Evolutionary conservation across 2,329 filamentous ascomycete species (phyloP).

Genomic region (Colletotrichum caudatum): DNA sequence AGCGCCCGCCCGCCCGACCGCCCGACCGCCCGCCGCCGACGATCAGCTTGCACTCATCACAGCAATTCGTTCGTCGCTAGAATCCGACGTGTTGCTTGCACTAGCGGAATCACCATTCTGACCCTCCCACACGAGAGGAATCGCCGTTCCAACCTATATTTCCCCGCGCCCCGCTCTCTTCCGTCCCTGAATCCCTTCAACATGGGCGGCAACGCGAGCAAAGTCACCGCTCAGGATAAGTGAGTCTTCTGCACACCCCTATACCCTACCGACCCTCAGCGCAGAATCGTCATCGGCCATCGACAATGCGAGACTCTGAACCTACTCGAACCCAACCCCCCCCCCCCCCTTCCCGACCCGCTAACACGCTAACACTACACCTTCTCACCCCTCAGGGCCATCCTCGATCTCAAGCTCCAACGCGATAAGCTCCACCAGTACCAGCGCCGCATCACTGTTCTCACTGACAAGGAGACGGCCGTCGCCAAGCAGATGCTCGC

Average conservation of each 20-base stretch:
- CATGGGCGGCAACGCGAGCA: slow-evolving; percentile 69
- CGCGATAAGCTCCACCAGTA: slow-evolving; percentile 98
- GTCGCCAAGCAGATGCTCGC: slow-evolving; percentile 87
- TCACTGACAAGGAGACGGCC: slow-evolving; percentile 88
- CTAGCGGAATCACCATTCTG: neutral
- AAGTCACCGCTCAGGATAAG: slow-evolving; percentile 84
- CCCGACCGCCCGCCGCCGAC: slow-evolving; percentile 28
- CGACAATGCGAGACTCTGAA: slow-evolving; percentile 36
- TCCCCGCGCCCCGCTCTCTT: neutral
- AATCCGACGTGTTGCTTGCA: neutral
- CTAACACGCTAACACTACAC: slow-evolving; percentile 5
- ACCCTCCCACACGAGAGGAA: neutral
- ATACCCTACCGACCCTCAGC: neutral
- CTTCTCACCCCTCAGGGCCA: slow-evolving; percentile 73
- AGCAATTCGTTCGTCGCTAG: neutral
- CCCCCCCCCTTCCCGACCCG: neutral
- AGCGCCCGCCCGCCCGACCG: slow-evolving; percentile 14
- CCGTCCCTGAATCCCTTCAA: slow-evolving; percentile 17
- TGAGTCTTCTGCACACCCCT: slow-evolving; percentile 56
- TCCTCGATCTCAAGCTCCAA: slow-evolving; percentile 97
- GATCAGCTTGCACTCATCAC: neutral
- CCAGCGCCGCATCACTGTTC: slow-evolving; percentile 86
- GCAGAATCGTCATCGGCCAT: neutral
- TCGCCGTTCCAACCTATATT: neutral
- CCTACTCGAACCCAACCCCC: slow-evolving; percentile 3